These are phyloP conservation scores for Raffaelea albimanens DNA, from an alignment of 2,329 filamentous ascomycete genomes.

Conservation along the genomic window DNA sequence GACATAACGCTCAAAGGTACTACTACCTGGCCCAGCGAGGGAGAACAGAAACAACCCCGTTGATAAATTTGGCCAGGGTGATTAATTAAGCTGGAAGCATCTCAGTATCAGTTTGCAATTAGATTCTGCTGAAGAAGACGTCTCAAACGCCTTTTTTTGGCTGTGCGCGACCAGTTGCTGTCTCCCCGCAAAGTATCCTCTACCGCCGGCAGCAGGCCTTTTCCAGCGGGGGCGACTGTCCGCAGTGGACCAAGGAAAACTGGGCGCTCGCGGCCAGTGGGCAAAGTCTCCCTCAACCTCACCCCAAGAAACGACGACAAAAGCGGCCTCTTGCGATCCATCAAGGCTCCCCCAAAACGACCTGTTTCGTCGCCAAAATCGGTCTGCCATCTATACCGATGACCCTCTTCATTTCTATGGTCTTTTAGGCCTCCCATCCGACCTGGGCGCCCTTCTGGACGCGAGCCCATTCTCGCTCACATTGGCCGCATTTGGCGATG, in stretches of 20 bases:
- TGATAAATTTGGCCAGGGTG: no score
- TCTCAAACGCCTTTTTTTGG: no score
- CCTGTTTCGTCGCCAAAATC: constrained; percentile 28
- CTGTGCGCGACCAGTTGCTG: no score
- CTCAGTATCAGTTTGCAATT: no score
- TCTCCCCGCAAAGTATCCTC: background rate
- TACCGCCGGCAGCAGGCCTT: background rate
- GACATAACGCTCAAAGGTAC: no score
- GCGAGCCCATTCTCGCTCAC: constrained; percentile 30
- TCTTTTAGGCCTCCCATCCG: constrained; percentile 36
- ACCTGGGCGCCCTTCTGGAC: constrained; percentile 36
- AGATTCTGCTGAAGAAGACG: no score
- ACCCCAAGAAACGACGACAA: constrained; percentile 20
- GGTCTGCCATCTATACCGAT: constrained; percentile 41
- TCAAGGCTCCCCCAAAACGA: constrained; percentile 37
- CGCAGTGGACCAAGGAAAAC: constrained; percentile 8
- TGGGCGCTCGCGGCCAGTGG: constrained; percentile 9
- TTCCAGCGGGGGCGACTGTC: background rate
- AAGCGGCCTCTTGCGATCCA: constrained; percentile 39
- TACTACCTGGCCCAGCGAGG: no score
- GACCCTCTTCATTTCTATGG: constrained; percentile 39
- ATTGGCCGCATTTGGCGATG: constrained; percentile 11
- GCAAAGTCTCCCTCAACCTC: constrained; percentile 14
- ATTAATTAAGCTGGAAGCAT: no score
- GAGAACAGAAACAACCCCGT: no score